Evolutionary conservation across 805 yeast genomes (phyloP).

Genomic region (Ogataea pini): DNA sequence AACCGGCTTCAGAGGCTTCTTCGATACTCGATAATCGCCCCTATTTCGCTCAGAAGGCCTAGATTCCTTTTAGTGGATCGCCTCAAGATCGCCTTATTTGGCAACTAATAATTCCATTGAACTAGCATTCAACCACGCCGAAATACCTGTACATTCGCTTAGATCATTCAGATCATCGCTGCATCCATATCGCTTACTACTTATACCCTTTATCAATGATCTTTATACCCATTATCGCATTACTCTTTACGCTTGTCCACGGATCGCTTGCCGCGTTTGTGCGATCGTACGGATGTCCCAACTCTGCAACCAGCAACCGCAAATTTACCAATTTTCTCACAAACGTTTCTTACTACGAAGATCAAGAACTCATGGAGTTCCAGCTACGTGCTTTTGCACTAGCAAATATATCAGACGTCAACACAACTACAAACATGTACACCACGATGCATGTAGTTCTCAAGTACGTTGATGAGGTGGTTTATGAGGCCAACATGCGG

Average conservation of each 20-base stretch:
- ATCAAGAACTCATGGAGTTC: conserved; percentile 15
- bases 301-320: neutral
- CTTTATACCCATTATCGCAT: neutral
- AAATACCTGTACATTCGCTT: no score
- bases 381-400: conserved; percentile 23
- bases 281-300: conserved; percentile 13
- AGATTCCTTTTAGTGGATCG: neutral
- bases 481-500: conserved; percentile 42
- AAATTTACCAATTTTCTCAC: conserved; percentile 21
- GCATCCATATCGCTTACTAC: neutral
- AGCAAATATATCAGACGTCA: conserved; percentile 42
- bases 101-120: neutral
- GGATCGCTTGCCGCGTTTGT: conserved; percentile 19
- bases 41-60: neutral
- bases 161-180: neutral
- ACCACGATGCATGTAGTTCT: conserved; percentile 50
- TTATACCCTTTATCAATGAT: neutral
- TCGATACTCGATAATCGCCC: neutral
- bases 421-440: conserved; percentile 45
- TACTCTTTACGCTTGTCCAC: neutral
- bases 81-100: no score
- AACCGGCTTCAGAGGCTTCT: neutral
- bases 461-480: conserved; percentile 43
- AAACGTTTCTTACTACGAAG: conserved; percentile 22
- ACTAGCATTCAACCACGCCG: neutral